Conservation (phyloP, 1,284 basidiomycete species). For the Cryptococcus wingfieldii region DNA sequence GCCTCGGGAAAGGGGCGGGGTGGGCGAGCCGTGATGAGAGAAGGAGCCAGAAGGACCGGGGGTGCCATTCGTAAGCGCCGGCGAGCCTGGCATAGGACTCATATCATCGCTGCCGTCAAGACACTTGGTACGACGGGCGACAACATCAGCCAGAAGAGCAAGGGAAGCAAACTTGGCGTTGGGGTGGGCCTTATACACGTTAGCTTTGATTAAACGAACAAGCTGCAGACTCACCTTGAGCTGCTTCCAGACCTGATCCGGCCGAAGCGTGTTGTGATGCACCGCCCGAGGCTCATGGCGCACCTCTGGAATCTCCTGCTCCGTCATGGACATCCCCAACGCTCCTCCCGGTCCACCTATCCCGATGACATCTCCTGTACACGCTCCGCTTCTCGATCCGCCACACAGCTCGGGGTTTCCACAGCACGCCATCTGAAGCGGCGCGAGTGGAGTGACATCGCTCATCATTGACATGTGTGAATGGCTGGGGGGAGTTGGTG, state of each 20-base stretch:
- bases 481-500: background rate
- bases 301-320: background rate
- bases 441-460: slow-evolving; percentile 17
- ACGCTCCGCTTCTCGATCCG: slow-evolving; percentile 19
- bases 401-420: slow-evolving; percentile 41
- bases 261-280: slow-evolving; percentile 60
- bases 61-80: slow-evolving; percentile 41
- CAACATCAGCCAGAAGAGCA: slow-evolving; percentile 76
- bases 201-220: background rate
- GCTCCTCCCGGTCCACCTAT: slow-evolving; percentile 8
- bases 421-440: slow-evolving; percentile 37
- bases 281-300: slow-evolving; percentile 3
- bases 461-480: background rate
- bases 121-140: slow-evolving; percentile 73
- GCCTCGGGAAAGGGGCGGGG: slow-evolving; percentile 46
- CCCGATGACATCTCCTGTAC: slow-evolving; percentile 25
- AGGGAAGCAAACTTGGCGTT: slow-evolving; percentile 78
- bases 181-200: slow-evolving; percentile 59
- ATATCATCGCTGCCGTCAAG: slow-evolving; percentile 65
- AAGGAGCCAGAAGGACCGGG: background rate
- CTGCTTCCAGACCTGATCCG: slow-evolving; percentile 77
- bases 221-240: slow-evolving; percentile 55
- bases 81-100: slow-evolving; percentile 53
- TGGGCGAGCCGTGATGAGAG: background rate
- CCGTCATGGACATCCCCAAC: background rate